Evolutionary conservation across 2,329 filamentous ascomycete genomes (phyloP), one percentile per base, ranked within the genome.

Genomic region (Penicillium vulpinum): DNA sequence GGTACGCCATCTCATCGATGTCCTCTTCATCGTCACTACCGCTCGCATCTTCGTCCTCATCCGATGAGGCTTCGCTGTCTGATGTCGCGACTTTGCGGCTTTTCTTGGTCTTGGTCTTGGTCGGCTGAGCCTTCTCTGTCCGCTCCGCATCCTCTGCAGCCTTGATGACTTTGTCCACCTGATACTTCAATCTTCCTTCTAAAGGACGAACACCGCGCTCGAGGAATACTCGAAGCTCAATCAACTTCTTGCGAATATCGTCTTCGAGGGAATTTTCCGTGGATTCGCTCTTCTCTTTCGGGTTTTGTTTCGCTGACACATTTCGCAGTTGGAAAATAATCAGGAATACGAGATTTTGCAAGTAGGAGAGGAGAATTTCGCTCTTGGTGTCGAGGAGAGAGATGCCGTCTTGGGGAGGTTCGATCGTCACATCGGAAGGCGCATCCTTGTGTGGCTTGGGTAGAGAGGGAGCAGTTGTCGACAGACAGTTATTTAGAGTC

Each of bases 361-460:
- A 82, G 75, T 99, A 99, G 4, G 93, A 93, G 38, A 99, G 86
- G 18, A 99, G 86, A n/a, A 99, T 83, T 72, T 99, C 94, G 76
- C 95, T 97, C 79, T 99, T 99, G 62, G 91, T 87, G 71, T 97
- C 92, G 68, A 99, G 87, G 1, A 99, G 85, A 0, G 94, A 97
- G 57, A 99, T 94, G 70, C 94, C 93, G 67, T 96, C 87, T 62
- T 88, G 82, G 1, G 90, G 88, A n/a, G 90, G 85, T 47, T 88
- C 79, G 58, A 95, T 83, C 15, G 88, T 86, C 57, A 92, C 85
- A 44, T 88, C 81, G 0, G 89, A 85, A 0, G 67, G 57, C 2
- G 62, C 57, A 50, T 70, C 68, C 18, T 70, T 69, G 48, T 62
- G 59, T 3, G 67, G 29, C 31, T 67, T 64, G 4, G 75, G 75